Conservation (phyloP, 345 rosid genomes). For the Euphorbia lathyris region DNA sequence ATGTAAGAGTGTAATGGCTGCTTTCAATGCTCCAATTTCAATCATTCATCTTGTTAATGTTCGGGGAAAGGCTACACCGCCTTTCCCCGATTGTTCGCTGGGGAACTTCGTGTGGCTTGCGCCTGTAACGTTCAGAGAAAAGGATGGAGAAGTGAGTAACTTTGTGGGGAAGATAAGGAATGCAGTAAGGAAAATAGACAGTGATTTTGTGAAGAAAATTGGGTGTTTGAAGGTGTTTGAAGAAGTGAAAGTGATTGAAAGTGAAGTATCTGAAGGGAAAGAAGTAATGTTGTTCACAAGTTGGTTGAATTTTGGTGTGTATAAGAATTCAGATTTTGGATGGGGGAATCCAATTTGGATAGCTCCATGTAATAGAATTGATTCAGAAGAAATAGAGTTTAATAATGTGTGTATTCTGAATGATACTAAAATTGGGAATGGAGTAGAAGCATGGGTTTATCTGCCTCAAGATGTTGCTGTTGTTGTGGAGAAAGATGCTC, state of each 20-base stretch:
- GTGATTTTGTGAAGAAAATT: background rate
- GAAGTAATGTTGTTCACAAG: slow-evolving; percentile 22
- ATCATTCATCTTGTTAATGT: background rate
- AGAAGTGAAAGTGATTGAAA: background rate
- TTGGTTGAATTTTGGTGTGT: slow-evolving; percentile 21
- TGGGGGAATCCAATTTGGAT: slow-evolving; percentile 32
- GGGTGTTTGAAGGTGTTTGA: background rate
- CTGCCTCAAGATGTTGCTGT: slow-evolving; percentile 19
- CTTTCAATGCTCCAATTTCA: slow-evolving; percentile 19
- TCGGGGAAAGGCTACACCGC: background rate
- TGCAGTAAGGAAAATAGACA: background rate
- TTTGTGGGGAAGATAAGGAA: background rate
- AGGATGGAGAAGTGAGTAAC: background rate
- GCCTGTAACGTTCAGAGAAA: background rate
- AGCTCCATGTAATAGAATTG: background rate
- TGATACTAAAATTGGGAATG: background rate
- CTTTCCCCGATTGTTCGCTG: background rate
- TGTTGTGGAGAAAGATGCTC: background rate
- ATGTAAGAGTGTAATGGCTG: slow-evolving; percentile 33
- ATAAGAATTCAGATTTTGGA: slow-evolving; percentile 27
- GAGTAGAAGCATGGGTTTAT: slow-evolving; percentile 24
- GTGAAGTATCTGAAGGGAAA: background rate
- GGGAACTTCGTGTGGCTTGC: background rate
- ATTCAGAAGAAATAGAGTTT: background rate
- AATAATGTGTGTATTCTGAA: background rate